Conservation (phyloP, 129 eudicot genomes). For the Rutidosis leptorrhynchoides region DNA sequence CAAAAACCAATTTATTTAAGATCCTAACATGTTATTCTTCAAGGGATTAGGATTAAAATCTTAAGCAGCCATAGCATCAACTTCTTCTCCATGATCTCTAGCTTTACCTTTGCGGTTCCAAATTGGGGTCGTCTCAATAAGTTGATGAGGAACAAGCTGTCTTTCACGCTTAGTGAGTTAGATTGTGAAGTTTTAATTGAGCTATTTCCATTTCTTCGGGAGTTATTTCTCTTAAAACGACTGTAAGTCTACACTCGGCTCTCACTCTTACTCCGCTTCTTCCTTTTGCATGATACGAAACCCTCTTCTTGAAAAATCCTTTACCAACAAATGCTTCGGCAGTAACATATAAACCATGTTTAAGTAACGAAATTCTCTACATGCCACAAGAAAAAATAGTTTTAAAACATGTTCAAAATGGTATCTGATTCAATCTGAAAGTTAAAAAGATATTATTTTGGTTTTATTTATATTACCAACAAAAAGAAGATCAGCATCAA, state of each 20-base stretch:
- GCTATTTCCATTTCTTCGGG: conserved; percentile 79
- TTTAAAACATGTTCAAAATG: no score
- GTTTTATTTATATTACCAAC: conserved; percentile 54
- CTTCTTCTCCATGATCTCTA: conserved; percentile 28
- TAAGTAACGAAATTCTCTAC: no score
- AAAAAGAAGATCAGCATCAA: conserved; percentile 81
- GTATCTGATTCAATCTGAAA: conserved; percentile 9
- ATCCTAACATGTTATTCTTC: conserved; percentile 17
- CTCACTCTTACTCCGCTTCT: conserved; percentile 62
- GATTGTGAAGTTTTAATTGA: conserved; percentile 58
- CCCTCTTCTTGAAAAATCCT: conserved; percentile 62
- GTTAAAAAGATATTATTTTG: background rate
- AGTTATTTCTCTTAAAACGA: conserved; percentile 76
- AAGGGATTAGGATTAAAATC: no score
- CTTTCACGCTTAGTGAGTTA: conserved; percentile 70
- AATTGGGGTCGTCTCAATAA: no score
- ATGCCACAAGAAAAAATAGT: no score
- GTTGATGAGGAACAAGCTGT: no score
- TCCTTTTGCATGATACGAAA: conserved; percentile 66
- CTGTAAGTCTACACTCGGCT: conserved; percentile 90
- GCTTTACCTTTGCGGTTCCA: conserved; percentile 78
- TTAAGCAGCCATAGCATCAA: conserved; percentile 38
- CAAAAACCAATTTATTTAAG: conserved; percentile 8
- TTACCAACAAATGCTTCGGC: conserved; percentile 96
- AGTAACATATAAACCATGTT: conserved; percentile 13